Base-by-base conservation (phyloP, 2,329 filamentous ascomycete genomes). In the Alternaria infectoria region DNA sequence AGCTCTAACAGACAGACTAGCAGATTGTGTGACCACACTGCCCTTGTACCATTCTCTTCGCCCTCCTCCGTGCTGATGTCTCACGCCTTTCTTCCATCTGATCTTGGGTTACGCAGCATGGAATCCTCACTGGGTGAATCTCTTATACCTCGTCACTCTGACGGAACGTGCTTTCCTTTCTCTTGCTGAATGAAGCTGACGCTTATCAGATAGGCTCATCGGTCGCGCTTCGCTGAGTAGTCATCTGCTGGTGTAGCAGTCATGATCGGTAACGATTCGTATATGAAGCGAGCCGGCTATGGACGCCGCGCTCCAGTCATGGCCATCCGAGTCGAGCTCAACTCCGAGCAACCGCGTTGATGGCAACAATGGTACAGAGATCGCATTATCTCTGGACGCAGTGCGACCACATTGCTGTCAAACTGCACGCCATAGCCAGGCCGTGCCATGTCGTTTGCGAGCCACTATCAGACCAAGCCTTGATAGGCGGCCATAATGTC, bases 391-490 rank as follows among this genome's bases (percentile, higher is more conserved):
- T 46, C n/a, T 30, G 6, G 13, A 50, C 23, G 43, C 32, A 26
- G 62, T 64, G 49, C 25, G 56, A 49, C 54, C 49, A 45, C 21
- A 26, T 36, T 61, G 44, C 40, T 49, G 55, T 49, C 36, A 56
- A 36, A 26, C 13, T 45, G 43, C n/a, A 58, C 30, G 51, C 49
- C 44, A 56, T 59, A 43, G 44, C 23, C 43, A 23, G 21, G 13
- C 52, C 10, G 30, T 54, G 47, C 43, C 21, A 59, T 49, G 40
- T 44, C 47, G 55, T 15, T 51, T 36, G 50, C 30, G 50, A 62
- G 56, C 44, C 43, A 52, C 45, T 45, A 25, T 51, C 19, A 23
- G 17, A 13, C 4, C 17, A 52, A 32, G 54, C 40, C 10, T 17
- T 32, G 19, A 47, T 50, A 44, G 52, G 44, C 30, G 13, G 25